Evolutionary conservation across 2,329 filamentous ascomycete genomes (phyloP), one percentile per base, ranked within the genome.

Genomic region (Arachnopeziza araneosa): DNA sequence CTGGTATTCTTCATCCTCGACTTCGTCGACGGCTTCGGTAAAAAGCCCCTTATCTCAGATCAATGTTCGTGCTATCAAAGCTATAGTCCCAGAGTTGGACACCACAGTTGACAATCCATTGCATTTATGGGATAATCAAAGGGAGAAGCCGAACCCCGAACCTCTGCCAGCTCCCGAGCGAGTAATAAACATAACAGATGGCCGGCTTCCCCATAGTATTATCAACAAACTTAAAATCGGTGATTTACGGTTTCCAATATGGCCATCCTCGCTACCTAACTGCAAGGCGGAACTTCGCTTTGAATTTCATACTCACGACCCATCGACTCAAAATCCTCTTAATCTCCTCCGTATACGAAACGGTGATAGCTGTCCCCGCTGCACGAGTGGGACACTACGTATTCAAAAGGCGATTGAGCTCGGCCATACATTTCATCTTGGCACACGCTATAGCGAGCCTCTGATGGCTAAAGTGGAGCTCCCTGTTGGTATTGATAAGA

Each of bases 401-500:
- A 79, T 89, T 2, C 82, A 88, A 60, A 87, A 83, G 63, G 90
- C 92, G 8, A 87, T 98, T 55, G 95, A 99, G 75, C 81, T 98
- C 19, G 95, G 91, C 0, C 95, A 99, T 74, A 98, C 95, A 0
- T 99, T 99, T 76, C 87, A 96, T 73, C 85, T 99, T 1, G 93
- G 93, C 12, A 93, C 90, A 1, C 85, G 93, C 30, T 99, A 99
- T 76, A 93, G 89, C 24, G 79, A 83, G 22, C 88, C 91, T 0
- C 79, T 99, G 0, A 77, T 81, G 8, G 89, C 90, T 1, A 79
- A 75, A 0, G 82, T 95, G 1, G 76, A 78, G 17, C 66, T 78
- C 24, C 81, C 76, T 24, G 52, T 56, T 26, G 61, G 67, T 19
- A 68, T 63, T 23, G 21, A 50, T 17, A 21, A 51, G 12, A n/a